Evolutionary conservation across 129 eudicot genomes (phyloP), one percentile per base, ranked within the genome.

Genomic region (Chrysanthemum lavandulifolium): DNA sequence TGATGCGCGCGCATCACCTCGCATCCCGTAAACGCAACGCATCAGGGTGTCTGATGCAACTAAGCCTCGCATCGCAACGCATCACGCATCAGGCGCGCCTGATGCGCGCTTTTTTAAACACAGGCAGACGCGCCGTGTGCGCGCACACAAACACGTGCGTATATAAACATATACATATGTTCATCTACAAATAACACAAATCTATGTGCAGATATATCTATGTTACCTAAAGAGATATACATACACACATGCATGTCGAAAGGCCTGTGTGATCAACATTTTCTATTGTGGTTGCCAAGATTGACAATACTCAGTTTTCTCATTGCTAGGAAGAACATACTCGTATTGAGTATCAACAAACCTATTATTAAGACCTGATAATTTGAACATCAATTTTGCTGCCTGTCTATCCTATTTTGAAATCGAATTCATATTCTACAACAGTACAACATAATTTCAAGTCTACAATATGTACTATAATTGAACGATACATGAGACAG

Each of bases 271-370:
- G 10, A 40, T 6, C 10, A 40, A 40, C 47, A 8, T 1, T 40
- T 40, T 40, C 2, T 40, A 40, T 40, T 40, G 47, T 40, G 47
- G 47, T 40, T 40, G 2, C 47, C 47, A 40, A 40, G 47, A 40
- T 7, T 8, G 47, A 40, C 47, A 8, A 40, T 40, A 40, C 47
- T 69, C 64, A 31, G 52, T 56, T 69, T 54, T 56, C 29, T 53
- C 10, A 69, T 69, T 13, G 45, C 64, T 29, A 69, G 74, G 29
- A 69, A n/a, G 49, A 69, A 69, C 74, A 53, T 29, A 29, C 52
- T 53, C 5, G 63, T n/a, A n/a, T 54, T 6, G 52, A 19, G 63
- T 29, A 9, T 54, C 5, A 52, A 19, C 29, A 31, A 69, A 52
- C 15, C 49, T 52, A 27, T 68, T 31, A 51, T 16, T 15, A 65